Percentiles rank a stretch among this genome's conserved stretches.
These are phyloP conservation scores for Leishmania mexicana DNA, from an alignment of 208 protist species.

Conservation along the genomic window DNA sequence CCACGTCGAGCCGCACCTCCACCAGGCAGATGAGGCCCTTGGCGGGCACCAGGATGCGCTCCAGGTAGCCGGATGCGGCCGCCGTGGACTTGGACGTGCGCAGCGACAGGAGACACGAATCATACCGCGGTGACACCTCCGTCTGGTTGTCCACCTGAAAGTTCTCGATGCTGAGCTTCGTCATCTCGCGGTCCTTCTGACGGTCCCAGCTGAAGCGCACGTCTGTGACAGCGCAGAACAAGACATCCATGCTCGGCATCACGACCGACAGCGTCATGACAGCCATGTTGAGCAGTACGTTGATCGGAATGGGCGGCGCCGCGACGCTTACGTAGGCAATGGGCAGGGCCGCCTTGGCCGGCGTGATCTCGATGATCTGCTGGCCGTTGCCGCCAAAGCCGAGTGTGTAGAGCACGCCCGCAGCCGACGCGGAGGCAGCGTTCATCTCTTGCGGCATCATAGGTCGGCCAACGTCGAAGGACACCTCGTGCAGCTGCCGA, in stretches of 20 bases:
- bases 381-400: slow-evolving; percentile 62
- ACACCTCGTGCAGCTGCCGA: slow-evolving; percentile 15
- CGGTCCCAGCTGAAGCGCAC: slow-evolving; percentile 66
- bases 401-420: slow-evolving; percentile 49
- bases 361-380: slow-evolving; percentile 60
- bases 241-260: slow-evolving; percentile 58
- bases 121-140: slow-evolving; percentile 75
- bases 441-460: slow-evolving; percentile 35
- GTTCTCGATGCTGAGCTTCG: slow-evolving; percentile 74
- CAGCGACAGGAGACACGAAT: slow-evolving; percentile 72
- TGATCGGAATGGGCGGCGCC: slow-evolving; percentile 48
- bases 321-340: slow-evolving; percentile 23
- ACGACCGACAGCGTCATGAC: slow-evolving; percentile 71
- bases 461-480: slow-evolving; percentile 36
- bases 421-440: slow-evolving; percentile 21
- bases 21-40: slow-evolving; percentile 68
- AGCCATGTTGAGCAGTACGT: slow-evolving; percentile 64
- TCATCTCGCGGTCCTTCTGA: slow-evolving; percentile 43
- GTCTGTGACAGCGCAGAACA: slow-evolving; percentile 74
- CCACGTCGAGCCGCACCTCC: slow-evolving; percentile 78
- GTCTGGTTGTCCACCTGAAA: slow-evolving; percentile 91
- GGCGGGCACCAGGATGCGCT: slow-evolving; percentile 56
- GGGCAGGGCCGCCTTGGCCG: slow-evolving; percentile 15
- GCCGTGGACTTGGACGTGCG: slow-evolving; percentile 35
- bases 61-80: slow-evolving; percentile 59